phyloP scores from a whole-genome alignment of 148 eudicot species.

The Persicaria tinctoria region DNA sequence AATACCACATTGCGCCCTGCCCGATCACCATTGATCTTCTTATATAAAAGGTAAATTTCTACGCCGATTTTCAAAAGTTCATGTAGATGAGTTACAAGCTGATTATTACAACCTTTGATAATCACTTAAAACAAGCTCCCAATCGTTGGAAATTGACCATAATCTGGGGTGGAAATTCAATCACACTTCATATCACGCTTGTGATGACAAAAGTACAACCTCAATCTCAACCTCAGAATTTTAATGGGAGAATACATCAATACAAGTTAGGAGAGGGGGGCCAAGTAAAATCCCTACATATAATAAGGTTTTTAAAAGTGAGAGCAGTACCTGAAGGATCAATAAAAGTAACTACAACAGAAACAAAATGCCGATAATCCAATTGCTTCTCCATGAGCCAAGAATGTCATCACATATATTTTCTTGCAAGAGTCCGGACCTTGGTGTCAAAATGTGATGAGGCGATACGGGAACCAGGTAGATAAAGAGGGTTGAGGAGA shows the following conservation, averaged over 20 bases:
- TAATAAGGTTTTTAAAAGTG: neutral
- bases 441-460: conserved; percentile 98
- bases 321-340: neutral
- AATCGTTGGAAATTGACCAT: neutral
- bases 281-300: neutral
- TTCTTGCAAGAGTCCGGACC: conserved; percentile 91
- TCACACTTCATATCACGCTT: neutral
- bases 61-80: neutral
- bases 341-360: neutral
- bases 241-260: neutral
- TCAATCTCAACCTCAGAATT: neutral
- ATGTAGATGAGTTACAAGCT: neutral
- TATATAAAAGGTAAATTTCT: too few species aligned
- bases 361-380: neutral
- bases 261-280: neutral
- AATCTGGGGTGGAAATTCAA: neutral
- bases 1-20: too few species aligned
- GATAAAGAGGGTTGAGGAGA: conserved; percentile 84
- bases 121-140: neutral
- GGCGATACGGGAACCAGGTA: conserved; percentile 84
- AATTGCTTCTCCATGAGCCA: neutral
- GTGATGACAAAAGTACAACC: neutral
- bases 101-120: neutral
- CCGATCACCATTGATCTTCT: too few species aligned
- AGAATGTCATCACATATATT: conserved; percentile 46